These are phyloP conservation scores for Bryum argenteum DNA, from an alignment of 225 moss, liverwort and hornwort genomes.

Conservation along the genomic window DNA sequence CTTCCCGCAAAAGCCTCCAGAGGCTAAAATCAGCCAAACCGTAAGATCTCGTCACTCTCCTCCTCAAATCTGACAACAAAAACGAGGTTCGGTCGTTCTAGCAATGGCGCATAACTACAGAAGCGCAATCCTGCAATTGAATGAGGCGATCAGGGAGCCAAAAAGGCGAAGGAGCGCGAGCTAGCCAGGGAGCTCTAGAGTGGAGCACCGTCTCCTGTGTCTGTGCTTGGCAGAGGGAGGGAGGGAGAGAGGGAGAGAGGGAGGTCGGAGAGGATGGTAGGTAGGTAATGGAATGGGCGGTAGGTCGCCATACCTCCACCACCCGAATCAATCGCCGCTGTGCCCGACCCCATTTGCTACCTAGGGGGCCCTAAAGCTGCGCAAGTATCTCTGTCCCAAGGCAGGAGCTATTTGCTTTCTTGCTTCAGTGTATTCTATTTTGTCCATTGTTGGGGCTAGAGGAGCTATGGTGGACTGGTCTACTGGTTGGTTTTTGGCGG, in stretches of 20 bases:
- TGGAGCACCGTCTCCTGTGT: background rate
- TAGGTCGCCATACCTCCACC: constrained; percentile 12
- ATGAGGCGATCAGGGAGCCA: background rate
- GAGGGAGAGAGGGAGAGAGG: background rate
- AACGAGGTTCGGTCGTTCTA: background rate
- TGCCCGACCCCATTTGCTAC: background rate
- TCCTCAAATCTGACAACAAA: background rate
- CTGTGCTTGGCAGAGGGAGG: background rate
- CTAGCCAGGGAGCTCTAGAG: background rate
- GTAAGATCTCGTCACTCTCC: constrained; percentile 4
- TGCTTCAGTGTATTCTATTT: constrained; percentile 16
- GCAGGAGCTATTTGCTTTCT: constrained; percentile 7
- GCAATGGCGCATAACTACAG: background rate
- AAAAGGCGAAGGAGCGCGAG: background rate
- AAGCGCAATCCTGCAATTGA: background rate
- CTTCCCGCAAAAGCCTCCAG: constrained; percentile 8
- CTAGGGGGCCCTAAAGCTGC: constrained; percentile 20
- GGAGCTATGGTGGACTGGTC: background rate
- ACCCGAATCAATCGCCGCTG: constrained; percentile 7
- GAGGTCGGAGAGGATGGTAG: constrained; percentile 15
- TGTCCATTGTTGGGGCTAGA: constrained; percentile 11
- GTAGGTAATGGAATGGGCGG: background rate
- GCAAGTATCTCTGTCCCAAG: constrained; percentile 36
- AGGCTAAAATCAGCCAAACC: background rate
- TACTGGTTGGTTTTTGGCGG: background rate